phyloP scores from a whole-genome alignment of 23 red algal species.

The Gracilaria gracilis region DNA sequence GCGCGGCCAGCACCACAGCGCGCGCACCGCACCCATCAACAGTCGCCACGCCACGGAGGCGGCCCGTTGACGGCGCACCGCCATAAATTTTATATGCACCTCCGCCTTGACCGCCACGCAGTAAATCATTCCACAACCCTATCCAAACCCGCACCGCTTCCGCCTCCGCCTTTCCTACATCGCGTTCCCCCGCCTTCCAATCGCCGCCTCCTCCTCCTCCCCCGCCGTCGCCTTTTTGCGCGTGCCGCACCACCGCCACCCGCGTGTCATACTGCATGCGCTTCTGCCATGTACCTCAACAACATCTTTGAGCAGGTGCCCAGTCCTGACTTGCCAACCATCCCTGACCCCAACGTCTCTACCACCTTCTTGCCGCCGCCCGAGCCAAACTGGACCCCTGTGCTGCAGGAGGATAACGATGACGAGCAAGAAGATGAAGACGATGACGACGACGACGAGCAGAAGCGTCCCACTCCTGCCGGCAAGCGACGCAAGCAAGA shows the following conservation, averaged over 20 bases:
- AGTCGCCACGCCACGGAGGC: not conserved
- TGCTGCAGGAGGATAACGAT: slow-evolving; percentile 26
- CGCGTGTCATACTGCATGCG: not conserved
- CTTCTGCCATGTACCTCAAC: slow-evolving; percentile 41
- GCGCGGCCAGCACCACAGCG: too few species aligned
- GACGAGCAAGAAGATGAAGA: slow-evolving; percentile 66
- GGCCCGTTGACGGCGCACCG: not conserved
- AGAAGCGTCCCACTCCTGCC: not conserved
- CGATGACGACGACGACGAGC: slow-evolving; percentile 50
- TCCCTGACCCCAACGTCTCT: slow-evolving; percentile 19
- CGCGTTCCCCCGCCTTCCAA: not conserved
- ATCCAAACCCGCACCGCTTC: not conserved
- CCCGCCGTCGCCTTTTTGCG: too few species aligned
- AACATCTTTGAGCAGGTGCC: slow-evolving; percentile 50
- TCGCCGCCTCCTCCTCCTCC: too few species aligned
- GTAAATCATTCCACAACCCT: too few species aligned
- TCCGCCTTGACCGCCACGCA: too few species aligned
- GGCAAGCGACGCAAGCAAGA: slow-evolving; percentile 73
- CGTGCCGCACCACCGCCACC: too few species aligned
- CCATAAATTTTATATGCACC: too few species aligned
- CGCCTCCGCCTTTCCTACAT: not conserved
- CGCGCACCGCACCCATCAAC: too few species aligned
- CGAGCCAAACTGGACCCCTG: not conserved
- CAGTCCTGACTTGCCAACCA: not conserved
- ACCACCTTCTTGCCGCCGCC: not conserved